phyloP scores from a whole-genome alignment of 495 filamentous ascomycete species.

The Penicillium crystallinum region DNA sequence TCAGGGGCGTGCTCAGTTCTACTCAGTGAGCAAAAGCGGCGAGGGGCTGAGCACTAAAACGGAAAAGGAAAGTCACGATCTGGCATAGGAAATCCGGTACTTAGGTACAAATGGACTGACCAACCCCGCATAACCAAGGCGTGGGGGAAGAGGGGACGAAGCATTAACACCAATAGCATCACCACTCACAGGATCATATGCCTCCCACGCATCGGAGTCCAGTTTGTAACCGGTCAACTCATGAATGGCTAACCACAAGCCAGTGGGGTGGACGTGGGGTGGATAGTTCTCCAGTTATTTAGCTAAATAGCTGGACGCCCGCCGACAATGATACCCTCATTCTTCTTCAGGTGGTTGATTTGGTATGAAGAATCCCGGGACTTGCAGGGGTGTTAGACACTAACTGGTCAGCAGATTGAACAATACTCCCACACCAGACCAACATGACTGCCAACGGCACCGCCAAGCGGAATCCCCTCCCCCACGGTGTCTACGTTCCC shows the following conservation, averaged over 20 bases:
- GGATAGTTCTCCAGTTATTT: neutral
- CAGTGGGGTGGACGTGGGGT: slow-evolving; percentile 5
- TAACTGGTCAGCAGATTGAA: neutral
- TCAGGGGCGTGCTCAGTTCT: slow-evolving; percentile 8
- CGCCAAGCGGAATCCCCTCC: slow-evolving; percentile 25
- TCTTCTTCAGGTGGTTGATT: neutral
- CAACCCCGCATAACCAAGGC: slow-evolving; percentile 17
- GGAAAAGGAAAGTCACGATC: slow-evolving; percentile 8
- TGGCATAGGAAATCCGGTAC: slow-evolving; percentile 8
- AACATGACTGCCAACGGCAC: slow-evolving; percentile 26
- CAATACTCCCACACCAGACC: neutral
- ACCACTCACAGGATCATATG: neutral
- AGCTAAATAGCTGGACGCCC: neutral
- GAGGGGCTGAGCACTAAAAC: slow-evolving; percentile 3
- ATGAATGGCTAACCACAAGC: neutral
- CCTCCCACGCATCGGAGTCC: neutral
- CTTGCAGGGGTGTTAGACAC: neutral
- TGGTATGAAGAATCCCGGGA: neutral
- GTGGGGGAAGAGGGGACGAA: slow-evolving; percentile 7
- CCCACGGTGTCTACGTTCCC: slow-evolving; percentile 60
- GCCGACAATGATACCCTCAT: neutral
- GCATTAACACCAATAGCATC: neutral
- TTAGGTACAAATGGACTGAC: no score
- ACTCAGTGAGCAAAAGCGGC: slow-evolving; percentile 11
- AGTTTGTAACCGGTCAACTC: neutral